phyloP scores from a whole-genome alignment of 306 rosid species.

The Trichosanthes truncata region DNA sequence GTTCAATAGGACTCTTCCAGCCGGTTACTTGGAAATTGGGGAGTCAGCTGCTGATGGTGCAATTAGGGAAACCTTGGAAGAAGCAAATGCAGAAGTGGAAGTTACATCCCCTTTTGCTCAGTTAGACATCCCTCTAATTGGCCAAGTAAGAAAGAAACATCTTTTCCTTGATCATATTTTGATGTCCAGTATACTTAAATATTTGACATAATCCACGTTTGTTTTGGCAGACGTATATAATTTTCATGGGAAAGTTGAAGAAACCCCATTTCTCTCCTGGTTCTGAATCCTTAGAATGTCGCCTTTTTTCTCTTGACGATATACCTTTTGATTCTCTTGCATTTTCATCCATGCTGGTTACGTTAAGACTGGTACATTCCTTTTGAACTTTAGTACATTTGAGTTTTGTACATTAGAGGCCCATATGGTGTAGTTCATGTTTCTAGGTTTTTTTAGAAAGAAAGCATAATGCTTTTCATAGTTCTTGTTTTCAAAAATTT shows the following conservation, averaged over 20 bases:
- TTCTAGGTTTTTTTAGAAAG: not conserved
- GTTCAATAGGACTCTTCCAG: constrained; percentile 84
- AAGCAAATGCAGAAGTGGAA: constrained; percentile 94
- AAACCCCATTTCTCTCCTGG: constrained; percentile 86
- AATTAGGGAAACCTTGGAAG: constrained; percentile 88
- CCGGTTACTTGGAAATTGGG: constrained; percentile 92
- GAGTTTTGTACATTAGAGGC: not conserved
- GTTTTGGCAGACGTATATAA: constrained; percentile 65
- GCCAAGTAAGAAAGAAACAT: constrained; percentile 55
- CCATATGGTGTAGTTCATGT: not conserved
- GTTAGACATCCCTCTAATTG: constrained; percentile 86
- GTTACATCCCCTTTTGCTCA: constrained; percentile 84
- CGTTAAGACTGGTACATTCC: constrained; percentile 69
- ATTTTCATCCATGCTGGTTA: constrained; percentile 90
- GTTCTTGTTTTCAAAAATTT: not conserved
- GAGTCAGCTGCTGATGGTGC: constrained; percentile 98
- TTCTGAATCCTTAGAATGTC: constrained; percentile 85
- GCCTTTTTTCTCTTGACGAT: constrained; percentile 67
- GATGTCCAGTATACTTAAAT: constrained; percentile 7
- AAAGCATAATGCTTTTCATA: not conserved
- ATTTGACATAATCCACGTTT: constrained; percentile 11
- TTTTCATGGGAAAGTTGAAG: constrained; percentile 83
- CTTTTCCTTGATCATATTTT: not conserved
- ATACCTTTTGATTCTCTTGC: constrained; percentile 80
- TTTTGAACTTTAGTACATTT: not conserved